A percentile compares a stretch with the other conserved stretches of the same genome.
These are phyloP conservation scores for Talaromyces nanjingensis DNA, from an alignment of 495 filamentous ascomycete species.

Conservation along the genomic window DNA sequence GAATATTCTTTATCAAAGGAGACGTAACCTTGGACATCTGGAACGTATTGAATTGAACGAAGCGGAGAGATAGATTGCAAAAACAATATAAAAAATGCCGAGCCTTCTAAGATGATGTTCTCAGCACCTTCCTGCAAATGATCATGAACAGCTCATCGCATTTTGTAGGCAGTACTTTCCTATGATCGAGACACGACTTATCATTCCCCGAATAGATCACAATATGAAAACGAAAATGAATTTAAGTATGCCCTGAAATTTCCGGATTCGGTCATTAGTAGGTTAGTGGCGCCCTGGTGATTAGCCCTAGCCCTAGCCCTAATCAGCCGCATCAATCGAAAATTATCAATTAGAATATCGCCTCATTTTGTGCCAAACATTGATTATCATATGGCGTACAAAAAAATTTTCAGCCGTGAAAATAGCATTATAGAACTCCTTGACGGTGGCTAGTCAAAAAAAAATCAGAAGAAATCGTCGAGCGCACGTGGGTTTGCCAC, in stretches of 20 bases:
- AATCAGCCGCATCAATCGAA: not conserved
- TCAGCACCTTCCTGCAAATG: not conserved
- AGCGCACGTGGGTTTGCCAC: not conserved
- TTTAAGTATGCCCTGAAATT: not conserved
- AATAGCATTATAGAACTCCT: not conserved
- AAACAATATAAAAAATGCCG: no score
- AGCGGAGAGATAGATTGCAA: no score
- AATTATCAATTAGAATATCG: no score
- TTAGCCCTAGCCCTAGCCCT: constrained; percentile 1
- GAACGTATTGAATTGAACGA: no score
- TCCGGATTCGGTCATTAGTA: not conserved
- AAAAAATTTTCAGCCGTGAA: not conserved
- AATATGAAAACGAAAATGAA: not conserved
- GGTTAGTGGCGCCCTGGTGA: not conserved
- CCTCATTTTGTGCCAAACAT: no score
- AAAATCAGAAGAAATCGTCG: not conserved
- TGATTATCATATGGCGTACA: no score
- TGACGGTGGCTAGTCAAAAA: not conserved
- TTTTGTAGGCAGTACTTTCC: not conserved
- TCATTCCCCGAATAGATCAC: not conserved
- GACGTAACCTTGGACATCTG: no score
- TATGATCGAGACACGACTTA: not conserved
- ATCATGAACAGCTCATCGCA: not conserved
- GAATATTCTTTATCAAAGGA: no score
- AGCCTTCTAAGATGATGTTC: no score